These are phyloP conservation scores for Colletotrichum coccodes DNA, from an alignment of 2,329 filamentous ascomycete species.

Conservation along the genomic window DNA sequence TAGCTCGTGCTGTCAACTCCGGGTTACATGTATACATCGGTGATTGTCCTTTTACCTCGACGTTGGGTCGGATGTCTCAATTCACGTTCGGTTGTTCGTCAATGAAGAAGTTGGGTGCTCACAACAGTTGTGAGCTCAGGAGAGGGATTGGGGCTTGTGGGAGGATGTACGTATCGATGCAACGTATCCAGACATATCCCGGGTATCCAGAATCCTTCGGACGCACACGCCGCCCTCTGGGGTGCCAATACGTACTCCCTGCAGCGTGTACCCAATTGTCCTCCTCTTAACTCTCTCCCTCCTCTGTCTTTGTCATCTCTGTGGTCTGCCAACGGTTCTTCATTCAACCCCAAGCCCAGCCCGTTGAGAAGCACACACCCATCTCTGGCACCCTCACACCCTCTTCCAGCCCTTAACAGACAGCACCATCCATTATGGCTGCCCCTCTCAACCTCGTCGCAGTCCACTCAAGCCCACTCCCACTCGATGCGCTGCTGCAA, in stretches of 20 bases:
- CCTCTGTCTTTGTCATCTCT: neutral
- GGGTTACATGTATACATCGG: neutral
- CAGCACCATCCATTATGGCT: neutral
- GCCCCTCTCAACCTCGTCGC: neutral
- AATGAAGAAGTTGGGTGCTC: neutral
- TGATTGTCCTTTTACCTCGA: neutral
- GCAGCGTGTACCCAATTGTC: neutral
- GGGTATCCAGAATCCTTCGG: slow-evolving; percentile 24
- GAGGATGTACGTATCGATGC: slow-evolving; percentile 3
- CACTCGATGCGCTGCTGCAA: neutral
- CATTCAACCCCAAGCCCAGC: neutral
- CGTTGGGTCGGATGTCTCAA: neutral
- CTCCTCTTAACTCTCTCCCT: neutral
- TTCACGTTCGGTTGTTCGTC: neutral
- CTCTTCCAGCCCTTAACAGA: neutral
- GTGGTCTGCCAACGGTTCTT: neutral
- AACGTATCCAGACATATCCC: slow-evolving; percentile 18
- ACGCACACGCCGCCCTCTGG: slow-evolving; percentile 18
- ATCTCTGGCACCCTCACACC: neutral
- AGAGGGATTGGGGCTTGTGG: neutral
- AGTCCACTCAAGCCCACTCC: neutral
- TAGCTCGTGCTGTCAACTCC: neutral
- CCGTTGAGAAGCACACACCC: neutral
- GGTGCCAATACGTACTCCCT: neutral
- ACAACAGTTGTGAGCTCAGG: neutral